Percentiles rank a stretch among this genome's conserved stretches.
phyloP scores from a whole-genome alignment of 352 stramenopile genomes.

The Plasmopara viticola region DNA sequence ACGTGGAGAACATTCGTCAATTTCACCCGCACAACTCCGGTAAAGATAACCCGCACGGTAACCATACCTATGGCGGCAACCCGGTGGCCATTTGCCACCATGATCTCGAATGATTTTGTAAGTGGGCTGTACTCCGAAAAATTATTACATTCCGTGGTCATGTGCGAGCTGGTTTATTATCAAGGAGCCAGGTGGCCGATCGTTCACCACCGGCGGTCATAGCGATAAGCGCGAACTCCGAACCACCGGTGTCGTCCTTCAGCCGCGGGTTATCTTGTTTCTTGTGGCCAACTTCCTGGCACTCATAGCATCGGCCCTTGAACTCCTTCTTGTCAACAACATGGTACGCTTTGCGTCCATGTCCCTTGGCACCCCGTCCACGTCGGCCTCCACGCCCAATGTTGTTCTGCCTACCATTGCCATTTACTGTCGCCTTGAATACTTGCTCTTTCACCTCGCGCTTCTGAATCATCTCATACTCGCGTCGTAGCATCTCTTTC shows the following conservation, averaged over 20 bases:
- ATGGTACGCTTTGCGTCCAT: neutral
- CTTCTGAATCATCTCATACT: neutral
- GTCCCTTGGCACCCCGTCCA: too few relatives aligned
- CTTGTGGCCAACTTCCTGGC: neutral
- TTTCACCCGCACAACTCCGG: neutral
- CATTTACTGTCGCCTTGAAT: too few relatives aligned
- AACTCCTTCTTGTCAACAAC: too few relatives aligned
- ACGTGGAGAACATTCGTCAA: neutral
- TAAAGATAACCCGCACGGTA: neutral
- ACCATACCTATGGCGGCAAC: neutral
- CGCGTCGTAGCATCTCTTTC: slow-evolving; percentile 3
- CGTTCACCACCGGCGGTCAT: neutral
- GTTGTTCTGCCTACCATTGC: too few relatives aligned
- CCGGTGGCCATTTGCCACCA: neutral
- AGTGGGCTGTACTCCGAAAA: neutral
- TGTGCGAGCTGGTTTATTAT: neutral
- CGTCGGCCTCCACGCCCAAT: too few relatives aligned
- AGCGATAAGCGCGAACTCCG: neutral
- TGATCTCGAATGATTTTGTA: neutral
- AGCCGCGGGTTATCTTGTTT: neutral
- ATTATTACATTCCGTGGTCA: neutral
- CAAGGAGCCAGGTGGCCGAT: neutral
- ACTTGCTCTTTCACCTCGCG: neutral
- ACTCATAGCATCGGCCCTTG: neutral
- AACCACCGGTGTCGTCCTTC: too few relatives aligned